Percentiles rank a stretch among this genome's conserved stretches.
These are phyloP conservation scores for Ophiocordyceps unilateralis DNA, from an alignment of 2,329 filamentous ascomycete genomes.

Conservation along the genomic window DNA sequence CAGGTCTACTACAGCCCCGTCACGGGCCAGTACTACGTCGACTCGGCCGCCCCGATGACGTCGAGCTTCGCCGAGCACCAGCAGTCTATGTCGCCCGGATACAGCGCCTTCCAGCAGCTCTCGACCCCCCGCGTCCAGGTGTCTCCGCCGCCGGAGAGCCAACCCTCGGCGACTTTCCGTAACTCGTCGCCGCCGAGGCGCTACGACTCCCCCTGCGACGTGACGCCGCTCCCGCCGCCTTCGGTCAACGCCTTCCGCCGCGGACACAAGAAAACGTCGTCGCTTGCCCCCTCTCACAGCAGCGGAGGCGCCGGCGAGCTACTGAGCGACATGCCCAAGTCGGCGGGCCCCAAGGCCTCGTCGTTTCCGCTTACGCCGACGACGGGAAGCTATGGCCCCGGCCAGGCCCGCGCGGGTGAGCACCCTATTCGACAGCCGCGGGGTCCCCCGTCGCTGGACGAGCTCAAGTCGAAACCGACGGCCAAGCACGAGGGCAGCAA, in stretches of 20 bases:
- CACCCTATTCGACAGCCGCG: slow-evolving; percentile 87
- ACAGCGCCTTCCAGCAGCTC: slow-evolving; percentile 17
- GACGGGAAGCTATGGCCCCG: slow-evolving; percentile 79
- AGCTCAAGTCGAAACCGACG: slow-evolving; percentile 77
- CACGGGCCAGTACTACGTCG: slow-evolving; percentile 72
- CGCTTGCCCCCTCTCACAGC: slow-evolving; percentile 45
- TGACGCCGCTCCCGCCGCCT: slow-evolving; percentile 60
- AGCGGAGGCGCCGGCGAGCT: slow-evolving; percentile 25
- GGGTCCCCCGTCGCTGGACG: slow-evolving; percentile 79
- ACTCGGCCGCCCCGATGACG: slow-evolving; percentile 33
- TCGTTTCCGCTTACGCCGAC: slow-evolving; percentile 65
- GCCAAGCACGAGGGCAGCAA: slow-evolving; percentile 90
- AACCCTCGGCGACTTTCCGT: slow-evolving; percentile 26
- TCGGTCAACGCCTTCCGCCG: slow-evolving; percentile 87
- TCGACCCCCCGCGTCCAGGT: slow-evolving; percentile 60
- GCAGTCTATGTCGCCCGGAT: slow-evolving; percentile 20
- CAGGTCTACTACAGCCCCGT: slow-evolving; percentile 75
- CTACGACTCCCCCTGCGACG: slow-evolving; percentile 50
- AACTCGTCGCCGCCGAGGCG: slow-evolving; percentile 51
- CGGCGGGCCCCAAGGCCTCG: slow-evolving; percentile 58
- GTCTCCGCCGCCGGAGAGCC: slow-evolving; percentile 56
- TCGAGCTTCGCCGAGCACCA: slow-evolving; percentile 25
- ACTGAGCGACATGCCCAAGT: slow-evolving; percentile 30
- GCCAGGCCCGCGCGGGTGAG: slow-evolving; percentile 82
- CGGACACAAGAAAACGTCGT: slow-evolving; percentile 79